These are phyloP conservation scores for Herpetomonas tarakana DNA, from an alignment of 208 protist genomes.

Conservation along the genomic window DNA sequence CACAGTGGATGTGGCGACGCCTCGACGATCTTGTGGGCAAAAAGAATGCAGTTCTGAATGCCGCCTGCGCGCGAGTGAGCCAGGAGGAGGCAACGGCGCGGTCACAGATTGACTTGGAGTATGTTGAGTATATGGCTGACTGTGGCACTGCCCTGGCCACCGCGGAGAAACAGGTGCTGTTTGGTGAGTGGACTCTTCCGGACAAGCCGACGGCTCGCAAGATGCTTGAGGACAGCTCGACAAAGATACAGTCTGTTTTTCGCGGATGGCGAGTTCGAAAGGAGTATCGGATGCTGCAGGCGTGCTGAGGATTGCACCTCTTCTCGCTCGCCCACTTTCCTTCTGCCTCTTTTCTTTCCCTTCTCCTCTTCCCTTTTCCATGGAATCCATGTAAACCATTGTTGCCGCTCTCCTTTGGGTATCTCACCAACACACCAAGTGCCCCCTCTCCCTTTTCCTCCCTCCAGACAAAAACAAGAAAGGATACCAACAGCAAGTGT, in stretches of 20 bases:
- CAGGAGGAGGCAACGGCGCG: constrained; percentile 14
- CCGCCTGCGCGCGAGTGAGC: background rate
- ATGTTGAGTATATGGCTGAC: constrained; percentile 5
- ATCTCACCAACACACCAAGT: no score
- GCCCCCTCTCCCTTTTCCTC: no score
- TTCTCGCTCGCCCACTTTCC: no score
- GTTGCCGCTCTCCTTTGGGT: no score
- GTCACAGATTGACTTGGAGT: constrained; percentile 9
- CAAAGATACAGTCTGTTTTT: constrained; percentile 38
- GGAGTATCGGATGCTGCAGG: background rate
- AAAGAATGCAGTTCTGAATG: background rate
- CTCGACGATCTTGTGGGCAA: constrained; percentile 4
- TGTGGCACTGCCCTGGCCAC: constrained; percentile 13
- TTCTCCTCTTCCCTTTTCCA: background rate
- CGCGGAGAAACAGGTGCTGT: constrained; percentile 26
- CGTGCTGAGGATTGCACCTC: no score
- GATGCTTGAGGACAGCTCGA: constrained; percentile 23
- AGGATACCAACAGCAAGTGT: no score
- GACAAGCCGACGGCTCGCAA: background rate
- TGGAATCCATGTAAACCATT: background rate
- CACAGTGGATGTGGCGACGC: constrained; percentile 32
- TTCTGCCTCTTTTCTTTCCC: no score
- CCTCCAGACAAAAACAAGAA: no score
- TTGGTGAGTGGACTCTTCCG: background rate
- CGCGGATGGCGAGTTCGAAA: constrained; percentile 25